Base-by-base conservation (phyloP, 257 asterid genomes). In the Prunella vulgaris region DNA sequence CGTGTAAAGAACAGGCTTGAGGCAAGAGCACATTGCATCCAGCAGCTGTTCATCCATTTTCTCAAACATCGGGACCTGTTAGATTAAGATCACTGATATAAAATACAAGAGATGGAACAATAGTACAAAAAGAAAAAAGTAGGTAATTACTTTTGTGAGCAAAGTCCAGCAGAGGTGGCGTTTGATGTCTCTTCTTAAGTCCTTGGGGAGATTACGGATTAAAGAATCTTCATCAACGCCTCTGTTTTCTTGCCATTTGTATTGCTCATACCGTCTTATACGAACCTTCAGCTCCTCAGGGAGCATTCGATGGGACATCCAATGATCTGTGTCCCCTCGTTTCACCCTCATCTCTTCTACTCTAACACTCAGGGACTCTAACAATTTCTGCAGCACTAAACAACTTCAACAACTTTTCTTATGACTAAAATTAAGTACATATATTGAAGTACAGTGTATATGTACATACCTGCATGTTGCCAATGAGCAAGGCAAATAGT, bases 141-240 rank as follows among this genome's bases (percentile, higher is more conserved):
- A 24, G 10, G 10, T 48, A 69, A 82, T 61, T 21, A 87, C 91
- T 77, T 72, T 80, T 38, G 77, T 88, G 65, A 88, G 82, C 74
- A 88, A 74, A 58, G 79, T 72, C 90, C 79, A 88, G 81, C 88
- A 86, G 51, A 86, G 89, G 72, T 84, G 93, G 58, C 89, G 88
- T 27, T 86, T 84, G 70, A 86, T 77, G 18, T 88, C 96, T 78
- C 93, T 80, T 74, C 85, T 76, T 64, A 88, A 78, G 81, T 86
- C 95, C 69, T 83, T 84, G 0, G 90, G 93, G 57, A 88, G 89
- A 74, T 85, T 85, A 44, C 65, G 74, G 69, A 88, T 82, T 64
- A 88, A 78, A 18, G 81, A 57, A 13, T 88, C 80, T 76, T 88
- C 92, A 20, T 86, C 80, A 8, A 88, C 95, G 0, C 95, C 95